Evolutionary conservation across 2,329 filamentous ascomycete species (phyloP).

Genomic region (Cladosporium sp.): DNA sequence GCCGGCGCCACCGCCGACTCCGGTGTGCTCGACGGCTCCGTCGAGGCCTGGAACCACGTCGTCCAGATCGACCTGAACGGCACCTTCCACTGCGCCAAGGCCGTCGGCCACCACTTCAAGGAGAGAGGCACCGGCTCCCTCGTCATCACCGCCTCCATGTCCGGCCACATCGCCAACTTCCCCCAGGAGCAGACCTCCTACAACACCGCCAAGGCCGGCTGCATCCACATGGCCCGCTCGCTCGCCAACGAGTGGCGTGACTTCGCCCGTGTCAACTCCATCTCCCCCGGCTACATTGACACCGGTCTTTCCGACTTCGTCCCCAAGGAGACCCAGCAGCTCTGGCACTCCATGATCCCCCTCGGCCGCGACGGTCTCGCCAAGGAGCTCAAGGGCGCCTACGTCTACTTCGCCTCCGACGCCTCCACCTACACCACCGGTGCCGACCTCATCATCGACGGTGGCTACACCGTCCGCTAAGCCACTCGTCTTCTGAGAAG

Average conservation of each 20-base stretch:
- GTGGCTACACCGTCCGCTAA: constrained; percentile 41
- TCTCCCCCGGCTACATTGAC: constrained; percentile 66
- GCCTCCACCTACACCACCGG: constrained; percentile 51
- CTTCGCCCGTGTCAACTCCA: constrained; percentile 64
- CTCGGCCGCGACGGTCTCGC: constrained; percentile 59
- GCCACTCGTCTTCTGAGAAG: constrained; percentile 7
- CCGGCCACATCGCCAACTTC: constrained; percentile 79
- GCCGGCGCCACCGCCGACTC: constrained; percentile 66
- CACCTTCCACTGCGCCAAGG: constrained; percentile 79
- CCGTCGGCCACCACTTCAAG: constrained; percentile 76
- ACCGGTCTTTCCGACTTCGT: constrained; percentile 65
- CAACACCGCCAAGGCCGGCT: constrained; percentile 63
- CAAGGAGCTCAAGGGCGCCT: constrained; percentile 61
- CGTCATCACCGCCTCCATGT: constrained; percentile 70
- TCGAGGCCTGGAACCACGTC: constrained; percentile 71
- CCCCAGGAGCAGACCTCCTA: constrained; percentile 66
- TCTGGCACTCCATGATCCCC: constrained; percentile 59
- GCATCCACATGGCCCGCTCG: constrained; percentile 60
- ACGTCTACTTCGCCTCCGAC: constrained; percentile 51
- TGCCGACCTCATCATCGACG: constrained; percentile 48
- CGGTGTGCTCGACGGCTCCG: constrained; percentile 65
- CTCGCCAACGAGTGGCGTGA: constrained; percentile 67
- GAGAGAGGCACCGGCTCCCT: constrained; percentile 60
- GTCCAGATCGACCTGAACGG: constrained; percentile 85
- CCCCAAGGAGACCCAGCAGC: constrained; percentile 51